phyloP scores from a whole-genome alignment of 1,139 yeast species.

The Pichia sp. region DNA sequence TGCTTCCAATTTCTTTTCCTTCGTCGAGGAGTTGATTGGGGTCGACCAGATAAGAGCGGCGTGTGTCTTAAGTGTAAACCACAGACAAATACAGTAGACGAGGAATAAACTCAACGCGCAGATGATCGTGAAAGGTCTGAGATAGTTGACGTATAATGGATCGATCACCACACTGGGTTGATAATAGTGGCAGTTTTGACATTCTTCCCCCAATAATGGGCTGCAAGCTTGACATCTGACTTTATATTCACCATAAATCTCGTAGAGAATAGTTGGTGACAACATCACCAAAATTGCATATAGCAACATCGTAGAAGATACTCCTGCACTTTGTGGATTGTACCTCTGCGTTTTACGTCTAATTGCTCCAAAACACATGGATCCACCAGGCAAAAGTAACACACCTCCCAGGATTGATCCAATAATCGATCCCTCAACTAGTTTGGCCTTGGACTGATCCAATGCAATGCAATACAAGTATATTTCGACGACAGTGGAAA shows the following conservation, averaged over 20 bases:
- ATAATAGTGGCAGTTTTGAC: slow-evolving; percentile 68
- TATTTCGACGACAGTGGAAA: slow-evolving; percentile 92
- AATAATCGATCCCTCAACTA: slow-evolving; percentile 96
- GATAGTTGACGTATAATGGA: slow-evolving; percentile 49
- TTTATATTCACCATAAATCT: slow-evolving; percentile 84
- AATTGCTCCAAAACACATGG: slow-evolving; percentile 96
- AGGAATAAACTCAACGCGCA: slow-evolving; percentile 77
- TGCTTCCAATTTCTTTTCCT: slow-evolving; percentile 21
- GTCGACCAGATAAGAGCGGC: slow-evolving; percentile 95
- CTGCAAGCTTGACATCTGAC: slow-evolving; percentile 47
- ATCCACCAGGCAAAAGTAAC: slow-evolving; percentile 79
- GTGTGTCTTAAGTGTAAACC: slow-evolving; percentile 91
- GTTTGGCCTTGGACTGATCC: slow-evolving; percentile 71
- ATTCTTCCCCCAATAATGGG: slow-evolving; percentile 24
- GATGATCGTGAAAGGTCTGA: slow-evolving; percentile 73
- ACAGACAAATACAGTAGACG: slow-evolving; percentile 84
- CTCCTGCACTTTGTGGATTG: slow-evolving; percentile 96
- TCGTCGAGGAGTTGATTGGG: slow-evolving; percentile 27
- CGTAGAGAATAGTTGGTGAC: slow-evolving; percentile 87
- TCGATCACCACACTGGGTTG: slow-evolving; percentile 68
- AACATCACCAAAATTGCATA: slow-evolving; percentile 89
- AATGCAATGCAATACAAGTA: slow-evolving; percentile 89
- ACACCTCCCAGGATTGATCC: slow-evolving; percentile 95
- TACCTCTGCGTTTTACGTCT: slow-evolving; percentile 88
- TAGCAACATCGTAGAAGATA: slow-evolving; percentile 88